phyloP scores from a whole-genome alignment of 2,329 filamentous ascomycete genomes.

The Colletotrichum acutatum region DNA sequence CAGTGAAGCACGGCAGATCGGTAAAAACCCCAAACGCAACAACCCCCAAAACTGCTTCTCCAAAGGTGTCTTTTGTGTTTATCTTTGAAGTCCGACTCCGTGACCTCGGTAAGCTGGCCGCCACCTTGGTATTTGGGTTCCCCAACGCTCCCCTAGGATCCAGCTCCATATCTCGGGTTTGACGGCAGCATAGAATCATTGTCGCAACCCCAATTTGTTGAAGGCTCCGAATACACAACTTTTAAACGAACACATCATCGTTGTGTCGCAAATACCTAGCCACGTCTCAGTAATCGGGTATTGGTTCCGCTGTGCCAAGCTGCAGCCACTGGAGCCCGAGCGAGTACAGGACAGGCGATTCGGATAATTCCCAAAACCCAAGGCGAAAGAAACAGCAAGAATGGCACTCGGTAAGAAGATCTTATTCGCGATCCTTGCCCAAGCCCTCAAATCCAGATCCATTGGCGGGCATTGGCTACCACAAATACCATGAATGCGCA shows the following conservation, averaged over 20 bases:
- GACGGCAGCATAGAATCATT: neutral
- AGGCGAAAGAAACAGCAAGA: neutral
- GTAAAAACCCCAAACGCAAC: neutral
- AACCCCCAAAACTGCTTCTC: neutral
- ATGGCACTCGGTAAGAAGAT: slow-evolving; percentile 20
- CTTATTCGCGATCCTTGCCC: no score
- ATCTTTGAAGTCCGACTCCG: neutral
- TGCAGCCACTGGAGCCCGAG: neutral
- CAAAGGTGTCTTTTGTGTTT: neutral
- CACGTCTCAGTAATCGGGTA: neutral
- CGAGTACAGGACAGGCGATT: neutral
- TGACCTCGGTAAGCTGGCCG: neutral
- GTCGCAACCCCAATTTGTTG: neutral
- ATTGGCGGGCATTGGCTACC: neutral
- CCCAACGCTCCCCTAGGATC: slow-evolving; percentile 17
- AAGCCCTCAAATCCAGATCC: neutral
- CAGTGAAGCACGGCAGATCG: neutral
- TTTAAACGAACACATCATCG: neutral
- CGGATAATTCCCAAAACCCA: neutral
- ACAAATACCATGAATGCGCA: no score
- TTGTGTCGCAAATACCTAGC: neutral
- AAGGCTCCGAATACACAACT: neutral
- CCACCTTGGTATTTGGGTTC: neutral
- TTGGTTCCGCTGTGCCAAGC: neutral
- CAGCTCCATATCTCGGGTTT: neutral